phyloP scores from a whole-genome alignment of 176 grass and related monocot species.

The Puya raimondii region DNA sequence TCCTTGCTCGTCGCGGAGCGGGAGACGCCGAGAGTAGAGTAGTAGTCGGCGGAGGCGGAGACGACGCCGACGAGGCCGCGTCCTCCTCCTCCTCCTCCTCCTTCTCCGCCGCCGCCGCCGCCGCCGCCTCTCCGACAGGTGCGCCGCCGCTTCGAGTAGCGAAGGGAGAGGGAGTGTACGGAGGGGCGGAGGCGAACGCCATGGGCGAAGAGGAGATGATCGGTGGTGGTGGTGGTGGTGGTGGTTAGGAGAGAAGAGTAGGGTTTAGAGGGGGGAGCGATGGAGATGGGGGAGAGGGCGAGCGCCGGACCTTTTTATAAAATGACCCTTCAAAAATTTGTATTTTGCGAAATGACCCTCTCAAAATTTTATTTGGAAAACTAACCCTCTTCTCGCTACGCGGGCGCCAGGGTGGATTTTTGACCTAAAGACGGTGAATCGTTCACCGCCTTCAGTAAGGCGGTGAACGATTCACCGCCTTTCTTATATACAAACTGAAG shows the following conservation, averaged over 20 bases:
- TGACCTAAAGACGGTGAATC: no score
- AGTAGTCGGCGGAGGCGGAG: slow-evolving; percentile 71
- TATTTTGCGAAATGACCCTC: no score
- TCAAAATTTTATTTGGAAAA: no score
- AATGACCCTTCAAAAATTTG: no score
- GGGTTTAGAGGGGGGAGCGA: slow-evolving; percentile 37
- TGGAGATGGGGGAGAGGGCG: slow-evolving; percentile 49
- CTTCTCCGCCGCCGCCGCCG: no score
- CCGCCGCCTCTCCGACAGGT: slow-evolving; percentile 27
- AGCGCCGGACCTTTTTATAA: no score
- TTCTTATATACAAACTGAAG: no score
- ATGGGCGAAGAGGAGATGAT: slow-evolving; percentile 14
- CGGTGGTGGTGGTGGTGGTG: slow-evolving; percentile 5
- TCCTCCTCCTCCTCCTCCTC: slow-evolving; percentile 20
- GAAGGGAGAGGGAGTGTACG: slow-evolving; percentile 22
- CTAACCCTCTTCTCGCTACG: no score
- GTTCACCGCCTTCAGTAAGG: no score
- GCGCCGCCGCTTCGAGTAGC: slow-evolving; percentile 25
- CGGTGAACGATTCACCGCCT: no score
- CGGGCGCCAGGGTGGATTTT: no score
- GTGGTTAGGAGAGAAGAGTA: slow-evolving; percentile 16
- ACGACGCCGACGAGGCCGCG: slow-evolving; percentile 8
- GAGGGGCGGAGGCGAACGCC: slow-evolving; percentile 19
- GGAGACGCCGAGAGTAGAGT: slow-evolving; percentile 67
- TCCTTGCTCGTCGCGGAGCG: slow-evolving; percentile 72